Conservation (phyloP, 345 rosid species). For the Draba incana region DNA sequence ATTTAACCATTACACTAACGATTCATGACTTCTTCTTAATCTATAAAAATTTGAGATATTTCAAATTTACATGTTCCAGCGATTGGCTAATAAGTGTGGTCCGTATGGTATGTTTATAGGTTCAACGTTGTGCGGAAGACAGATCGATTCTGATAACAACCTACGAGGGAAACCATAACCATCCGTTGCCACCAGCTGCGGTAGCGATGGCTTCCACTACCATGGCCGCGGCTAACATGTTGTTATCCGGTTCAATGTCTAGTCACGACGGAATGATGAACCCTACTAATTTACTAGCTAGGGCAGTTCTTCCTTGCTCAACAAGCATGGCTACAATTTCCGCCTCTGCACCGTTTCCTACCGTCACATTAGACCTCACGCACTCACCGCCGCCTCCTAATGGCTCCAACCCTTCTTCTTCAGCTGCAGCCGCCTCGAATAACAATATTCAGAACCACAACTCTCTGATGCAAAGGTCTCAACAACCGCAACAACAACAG, state of each 20-base stretch:
- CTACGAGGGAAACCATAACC: conserved; percentile 93
- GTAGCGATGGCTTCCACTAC: conserved; percentile 98
- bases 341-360: conserved; percentile 96
- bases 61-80: background rate
- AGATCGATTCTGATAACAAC: conserved; percentile 82
- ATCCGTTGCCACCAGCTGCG: conserved; percentile 91
- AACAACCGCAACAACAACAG: conserved; percentile 21
- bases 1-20: conserved; percentile 1
- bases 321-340: conserved; percentile 94
- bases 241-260: conserved; percentile 91
- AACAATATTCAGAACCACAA: conserved; percentile 23
- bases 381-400: conserved; percentile 44
- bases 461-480: conserved; percentile 25
- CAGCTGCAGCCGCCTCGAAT: conserved; percentile 43
- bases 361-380: conserved; percentile 92
- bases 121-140: conserved; percentile 96
- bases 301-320: conserved; percentile 87
- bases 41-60: background rate
- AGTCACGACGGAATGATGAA: conserved; percentile 90
- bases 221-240: conserved; percentile 81
- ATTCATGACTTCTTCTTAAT: background rate
- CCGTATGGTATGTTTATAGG: conserved; percentile 39
- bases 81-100: background rate
- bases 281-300: conserved; percentile 76
- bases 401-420: conserved; percentile 48